These are phyloP conservation scores for Penicillium lividum DNA, from an alignment of 495 filamentous ascomycete genomes.

Conservation along the genomic window DNA sequence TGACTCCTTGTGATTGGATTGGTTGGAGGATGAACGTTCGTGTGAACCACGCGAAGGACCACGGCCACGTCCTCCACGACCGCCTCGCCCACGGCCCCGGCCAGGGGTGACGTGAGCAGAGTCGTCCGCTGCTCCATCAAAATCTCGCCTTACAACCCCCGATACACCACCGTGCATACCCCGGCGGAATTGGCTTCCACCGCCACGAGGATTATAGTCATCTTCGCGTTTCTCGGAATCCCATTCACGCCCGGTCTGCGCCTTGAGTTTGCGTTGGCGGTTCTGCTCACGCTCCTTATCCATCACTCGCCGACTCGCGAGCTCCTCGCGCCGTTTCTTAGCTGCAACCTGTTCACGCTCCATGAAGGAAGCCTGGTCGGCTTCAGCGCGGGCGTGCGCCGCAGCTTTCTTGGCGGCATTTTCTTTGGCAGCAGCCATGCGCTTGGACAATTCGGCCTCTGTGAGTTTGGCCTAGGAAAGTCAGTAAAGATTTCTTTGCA, in stretches of 20 bases:
- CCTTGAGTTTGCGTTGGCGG: conserved; percentile 66
- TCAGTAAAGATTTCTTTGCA: conserved; percentile 11
- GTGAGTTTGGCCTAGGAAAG: conserved; percentile 60
- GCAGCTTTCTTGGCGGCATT: conserved; percentile 59
- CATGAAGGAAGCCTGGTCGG: conserved; percentile 66
- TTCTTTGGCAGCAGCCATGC: conserved; percentile 59
- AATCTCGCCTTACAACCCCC: conserved; percentile 37
- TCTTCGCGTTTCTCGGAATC: conserved; percentile 72
- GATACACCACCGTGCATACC: conserved; percentile 64
- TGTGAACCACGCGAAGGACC: conserved; percentile 34
- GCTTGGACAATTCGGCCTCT: conserved; percentile 63
- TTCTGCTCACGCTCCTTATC: conserved; percentile 73
- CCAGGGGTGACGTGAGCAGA: conserved; percentile 10
- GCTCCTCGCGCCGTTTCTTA: conserved; percentile 57
- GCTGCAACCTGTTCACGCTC: conserved; percentile 61
- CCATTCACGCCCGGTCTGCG: conserved; percentile 70
- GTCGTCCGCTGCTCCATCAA: conserved; percentile 30
- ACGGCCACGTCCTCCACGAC: conserved; percentile 37
- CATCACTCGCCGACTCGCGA: conserved; percentile 57
- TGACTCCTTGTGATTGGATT: conserved; percentile 18
- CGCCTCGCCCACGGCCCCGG: conserved; percentile 30
- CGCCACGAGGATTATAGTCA: conserved; percentile 50
- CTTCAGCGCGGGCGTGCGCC: conserved; percentile 66
- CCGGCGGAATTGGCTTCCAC: conserved; percentile 49
- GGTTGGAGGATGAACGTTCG: conserved; percentile 23